phyloP scores from a whole-genome alignment of 75 land plant genomes.

The Selaginella tamariscina region DNA sequence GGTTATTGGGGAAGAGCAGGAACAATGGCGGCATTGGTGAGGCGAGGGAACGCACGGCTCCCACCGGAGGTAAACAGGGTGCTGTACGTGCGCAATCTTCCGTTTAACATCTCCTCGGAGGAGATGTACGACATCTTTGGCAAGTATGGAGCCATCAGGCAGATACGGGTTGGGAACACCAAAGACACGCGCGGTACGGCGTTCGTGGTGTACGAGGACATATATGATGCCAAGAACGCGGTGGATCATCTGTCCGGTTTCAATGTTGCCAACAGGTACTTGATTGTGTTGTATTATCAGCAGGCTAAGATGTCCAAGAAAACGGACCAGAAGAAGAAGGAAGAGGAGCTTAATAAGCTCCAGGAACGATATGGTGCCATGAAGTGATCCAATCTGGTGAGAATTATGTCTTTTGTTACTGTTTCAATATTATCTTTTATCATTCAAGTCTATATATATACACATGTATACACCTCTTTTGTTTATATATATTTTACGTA shows the following conservation, averaged over 20 bases:
- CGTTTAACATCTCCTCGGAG: conserved; percentile 93
- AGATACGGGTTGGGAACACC: conserved; percentile 80
- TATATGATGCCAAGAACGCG: conserved; percentile 96
- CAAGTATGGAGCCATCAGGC: conserved; percentile 92
- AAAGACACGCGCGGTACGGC: conserved; percentile 97
- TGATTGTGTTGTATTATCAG: conserved; percentile 91
- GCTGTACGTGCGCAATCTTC: conserved; percentile 82
- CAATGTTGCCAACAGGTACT: conserved; percentile 88
- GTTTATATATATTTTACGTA: too few species aligned
- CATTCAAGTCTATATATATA: too few species aligned
- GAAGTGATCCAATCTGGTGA: too few species aligned
- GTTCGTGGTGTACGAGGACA: conserved; percentile 94
- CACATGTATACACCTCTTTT: too few species aligned
- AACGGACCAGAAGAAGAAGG: conserved; percentile 86
- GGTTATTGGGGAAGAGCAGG: conserved; percentile 4
- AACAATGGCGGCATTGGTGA: conserved; percentile 67
- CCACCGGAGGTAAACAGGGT: conserved; percentile 96
- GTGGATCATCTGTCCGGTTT: conserved; percentile 97
- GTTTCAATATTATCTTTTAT: too few species aligned
- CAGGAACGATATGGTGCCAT: conserved; percentile 93
- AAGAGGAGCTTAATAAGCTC: conserved; percentile 63
- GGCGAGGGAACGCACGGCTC: conserved; percentile 77
- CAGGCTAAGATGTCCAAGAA: conserved; percentile 94
- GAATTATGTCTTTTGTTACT: too few species aligned
- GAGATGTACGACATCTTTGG: conserved; percentile 99